Percentiles rank a stretch among this genome's conserved stretches.
phyloP scores from a whole-genome alignment of 805 yeast genomes.

The Jamesozyma spencerorum region DNA sequence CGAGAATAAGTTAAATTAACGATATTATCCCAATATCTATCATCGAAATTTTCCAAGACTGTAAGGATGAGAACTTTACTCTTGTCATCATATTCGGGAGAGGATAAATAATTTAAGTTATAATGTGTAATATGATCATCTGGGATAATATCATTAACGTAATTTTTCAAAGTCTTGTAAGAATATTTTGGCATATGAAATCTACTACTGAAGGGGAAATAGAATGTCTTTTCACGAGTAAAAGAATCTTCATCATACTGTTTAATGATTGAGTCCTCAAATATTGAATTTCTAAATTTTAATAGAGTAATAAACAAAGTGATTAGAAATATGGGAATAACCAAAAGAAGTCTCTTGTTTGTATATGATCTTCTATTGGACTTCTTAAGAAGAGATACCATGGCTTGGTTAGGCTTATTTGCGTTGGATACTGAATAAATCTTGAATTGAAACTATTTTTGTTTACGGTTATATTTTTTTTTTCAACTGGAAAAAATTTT shows the following conservation, averaged over 20 bases:
- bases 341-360: background rate
- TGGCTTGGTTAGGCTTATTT: no score
- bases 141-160: slow-evolving; percentile 37
- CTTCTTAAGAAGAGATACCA: no score
- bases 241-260: background rate
- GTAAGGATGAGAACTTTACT: slow-evolving; percentile 77
- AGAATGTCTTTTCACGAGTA: slow-evolving; percentile 13
- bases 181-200: slow-evolving; percentile 33
- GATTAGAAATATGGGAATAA: background rate
- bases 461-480: background rate
- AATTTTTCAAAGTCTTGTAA: slow-evolving; percentile 21
- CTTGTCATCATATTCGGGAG: slow-evolving; percentile 28
- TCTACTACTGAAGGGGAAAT: slow-evolving; percentile 17
- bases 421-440: no score
- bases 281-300: background rate
- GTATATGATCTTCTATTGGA: no score
- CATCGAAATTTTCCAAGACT: slow-evolving; percentile 75
- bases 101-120: slow-evolving; percentile 56
- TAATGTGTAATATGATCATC: slow-evolving; percentile 65
- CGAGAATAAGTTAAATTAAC: slow-evolving; percentile 66
- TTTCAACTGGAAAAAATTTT: background rate
- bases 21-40: slow-evolving; percentile 77
- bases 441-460: background rate
- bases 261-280: background rate
- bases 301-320: background rate